Base-by-base conservation (phyloP, 495 filamentous ascomycete genomes). In the Margaritispora aquatica region DNA sequence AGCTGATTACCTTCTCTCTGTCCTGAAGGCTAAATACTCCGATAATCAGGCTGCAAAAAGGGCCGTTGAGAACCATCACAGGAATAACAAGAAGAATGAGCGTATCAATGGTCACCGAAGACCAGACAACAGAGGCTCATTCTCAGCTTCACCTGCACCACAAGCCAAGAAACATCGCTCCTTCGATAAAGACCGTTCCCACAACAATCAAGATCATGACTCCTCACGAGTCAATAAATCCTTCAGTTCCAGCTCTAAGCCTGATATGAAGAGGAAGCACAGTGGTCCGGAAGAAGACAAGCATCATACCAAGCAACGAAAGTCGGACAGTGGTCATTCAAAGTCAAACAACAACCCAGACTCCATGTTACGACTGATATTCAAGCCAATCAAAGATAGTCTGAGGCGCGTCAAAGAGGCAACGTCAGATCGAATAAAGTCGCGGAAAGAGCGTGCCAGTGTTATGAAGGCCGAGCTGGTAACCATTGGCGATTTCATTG, bases 1-100 rank as follows among this genome's bases (percentile, higher is more conserved):
- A 52, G 90, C 92, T 3, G 92, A 97, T 68, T 97, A 97, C 67
- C 81, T 99, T 23, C 78, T 97, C 48, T 93, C 89, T 31, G 90
- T 97, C 11, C 77, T 99, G 46, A 87, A 90, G 63, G 88, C 91
- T 75, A 80, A 84, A 70, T 69, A 90, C 73, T 78, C 84, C 69
- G 71, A 88, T 75, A 70, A 84, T 75, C 69, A 87, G 73, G 84
- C 80, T 29, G 88, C 87, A n/a, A 89, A 87, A 69, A 83, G 84
- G 66, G 86, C 86, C 1, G 84, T 93, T n/a, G 89, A 92, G 61
- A 94, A 92, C 57, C 90, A 94, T 65, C 89, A 94, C 68, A 85
- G 90, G 29, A 92, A 92, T 73, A 90, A 89, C 69, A 89, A 90
- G 70, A 86, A 89, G 44, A 73, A 76, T 20, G 58, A 60, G 7